phyloP scores from a whole-genome alignment of 2,329 filamentous ascomycete genomes.

The Neophaeococcomyces aloes region DNA sequence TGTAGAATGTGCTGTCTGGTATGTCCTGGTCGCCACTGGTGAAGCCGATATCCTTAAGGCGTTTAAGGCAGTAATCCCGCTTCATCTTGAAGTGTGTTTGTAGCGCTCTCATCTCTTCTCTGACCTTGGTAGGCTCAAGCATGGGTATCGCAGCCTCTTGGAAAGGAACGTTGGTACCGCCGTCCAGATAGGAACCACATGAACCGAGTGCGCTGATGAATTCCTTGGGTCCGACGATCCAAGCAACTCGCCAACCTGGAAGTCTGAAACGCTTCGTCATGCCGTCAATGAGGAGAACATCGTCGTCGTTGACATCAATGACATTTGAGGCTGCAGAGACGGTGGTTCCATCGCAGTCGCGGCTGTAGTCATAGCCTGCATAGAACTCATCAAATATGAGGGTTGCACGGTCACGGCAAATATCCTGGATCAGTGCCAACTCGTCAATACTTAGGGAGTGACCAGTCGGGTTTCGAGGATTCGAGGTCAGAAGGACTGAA shows the following conservation, averaged over 20 bases:
- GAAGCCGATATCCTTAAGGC: conserved; percentile 79
- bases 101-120: conserved; percentile 76
- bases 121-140: conserved; percentile 76
- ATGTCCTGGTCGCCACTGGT: conserved; percentile 56
- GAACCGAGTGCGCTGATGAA: conserved; percentile 89
- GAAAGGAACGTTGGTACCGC: conserved; percentile 88
- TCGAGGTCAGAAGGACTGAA: conserved; percentile 84
- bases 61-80: conserved; percentile 76
- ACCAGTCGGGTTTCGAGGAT: conserved; percentile 89
- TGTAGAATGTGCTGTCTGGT: conserved; percentile 89
- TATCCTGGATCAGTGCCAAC: conserved; percentile 80
- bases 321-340: conserved; percentile 85
- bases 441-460: conserved; percentile 77
- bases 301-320: conserved; percentile 72
- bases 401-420: conserved; percentile 81
- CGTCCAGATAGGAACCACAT: conserved; percentile 88
- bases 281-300: conserved; percentile 89
- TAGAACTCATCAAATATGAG: conserved; percentile 97
- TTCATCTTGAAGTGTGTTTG: conserved; percentile 86
- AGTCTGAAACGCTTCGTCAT: conserved; percentile 94
- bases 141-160: conserved; percentile 87
- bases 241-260: conserved; percentile 91
- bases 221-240: conserved; percentile 92
- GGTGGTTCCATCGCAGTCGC: conserved; percentile 77
- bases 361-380: conserved; percentile 90